phyloP scores from a whole-genome alignment of 805 yeast species.

The Komagataella kurtzmanii region DNA sequence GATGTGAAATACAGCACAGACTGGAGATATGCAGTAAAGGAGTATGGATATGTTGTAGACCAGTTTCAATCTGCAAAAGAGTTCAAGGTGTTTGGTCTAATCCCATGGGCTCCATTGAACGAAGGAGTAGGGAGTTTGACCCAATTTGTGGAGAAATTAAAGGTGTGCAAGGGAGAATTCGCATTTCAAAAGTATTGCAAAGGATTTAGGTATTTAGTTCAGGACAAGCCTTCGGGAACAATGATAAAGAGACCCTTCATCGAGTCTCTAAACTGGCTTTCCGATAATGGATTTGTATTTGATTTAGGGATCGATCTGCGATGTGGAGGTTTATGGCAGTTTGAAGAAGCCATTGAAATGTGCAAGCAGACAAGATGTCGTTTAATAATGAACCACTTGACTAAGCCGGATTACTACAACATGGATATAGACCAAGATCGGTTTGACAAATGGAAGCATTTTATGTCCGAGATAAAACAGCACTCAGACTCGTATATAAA shows the following conservation, averaged over 20 bases:
- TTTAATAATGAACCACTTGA: slow-evolving; percentile 26
- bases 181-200: slow-evolving; percentile 11
- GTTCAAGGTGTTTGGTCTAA: slow-evolving; percentile 10
- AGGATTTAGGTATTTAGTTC: slow-evolving; percentile 29
- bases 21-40: slow-evolving; percentile 15
- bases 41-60: slow-evolving; percentile 12
- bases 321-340: slow-evolving; percentile 24
- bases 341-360: slow-evolving; percentile 20
- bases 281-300: slow-evolving; percentile 16
- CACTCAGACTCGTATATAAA: slow-evolving; percentile 18
- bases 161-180: slow-evolving; percentile 3
- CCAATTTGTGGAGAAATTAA: slow-evolving; percentile 7
- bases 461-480: slow-evolving; percentile 10
- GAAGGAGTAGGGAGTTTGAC: slow-evolving; percentile 16
- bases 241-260: slow-evolving; percentile 16
- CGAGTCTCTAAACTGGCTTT: slow-evolving; percentile 21
- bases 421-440: slow-evolving; percentile 2
- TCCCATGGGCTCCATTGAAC: slow-evolving; percentile 32
- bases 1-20: slow-evolving; percentile 16
- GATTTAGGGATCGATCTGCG: slow-evolving; percentile 30
- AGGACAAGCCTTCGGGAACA: slow-evolving; percentile 25
- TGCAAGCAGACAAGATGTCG: slow-evolving; percentile 15
- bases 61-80: slow-evolving; percentile 7
- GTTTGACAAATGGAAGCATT: slow-evolving; percentile 11
- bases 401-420: slow-evolving; percentile 22